Evolutionary conservation across 2,329 filamentous ascomycete genomes (phyloP), one percentile per base, ranked within the genome.

Genomic region (Coniella vitis): DNA sequence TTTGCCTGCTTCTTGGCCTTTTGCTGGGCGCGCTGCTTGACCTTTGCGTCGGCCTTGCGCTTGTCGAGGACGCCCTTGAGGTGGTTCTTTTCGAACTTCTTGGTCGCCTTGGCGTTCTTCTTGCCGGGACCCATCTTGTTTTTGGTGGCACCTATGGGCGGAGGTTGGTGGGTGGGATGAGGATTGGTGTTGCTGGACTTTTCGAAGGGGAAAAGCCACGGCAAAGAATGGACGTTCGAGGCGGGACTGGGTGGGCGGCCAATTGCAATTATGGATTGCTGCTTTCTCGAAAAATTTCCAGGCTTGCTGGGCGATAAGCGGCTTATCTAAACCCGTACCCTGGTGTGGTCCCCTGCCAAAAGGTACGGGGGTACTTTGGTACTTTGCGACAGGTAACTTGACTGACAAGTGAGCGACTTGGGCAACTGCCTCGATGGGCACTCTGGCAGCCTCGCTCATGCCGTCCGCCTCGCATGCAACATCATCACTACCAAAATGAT

Each of bases 71-170:
- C 83, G 63, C 89, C 87, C 64, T 87, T 87, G 40, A 98, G 81
- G 64, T 91, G 89, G 54, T 86, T 91, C 75, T 89, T 88, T 70
- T 97, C 90, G 69, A 97, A 96, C 70, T 97, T 98, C 67, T 91
- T 95, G 41, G 93, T 97, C 58, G 88, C 78, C 67, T 81, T 82
- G 57, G 74, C 63, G 58, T 90, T 90, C 66, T 87, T 89, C 69
- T 88, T 89, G 51, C 75, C 72, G 65, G 84, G 73, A 54, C 76
- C 80, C 87, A 90, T 90, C 53, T 55, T 75, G 68, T 21, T 21
- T 29, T n/a, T n/a, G n/a, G n/a, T n/a, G n/a, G n/a, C n/a, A n/a
- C n/a, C n/a, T n/a, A n/a, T n/a, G n/a, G n/a, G n/a, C n/a, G n/a
- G n/a, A n/a, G n/a, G n/a, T n/a, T n/a, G n/a, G n/a, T n/a, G n/a